Percentiles rank a stretch among this genome's conserved stretches.
These are phyloP conservation scores for Raphanus raphanistrum DNA, from an alignment of 345 rosid genomes.

Conservation along the genomic window DNA sequence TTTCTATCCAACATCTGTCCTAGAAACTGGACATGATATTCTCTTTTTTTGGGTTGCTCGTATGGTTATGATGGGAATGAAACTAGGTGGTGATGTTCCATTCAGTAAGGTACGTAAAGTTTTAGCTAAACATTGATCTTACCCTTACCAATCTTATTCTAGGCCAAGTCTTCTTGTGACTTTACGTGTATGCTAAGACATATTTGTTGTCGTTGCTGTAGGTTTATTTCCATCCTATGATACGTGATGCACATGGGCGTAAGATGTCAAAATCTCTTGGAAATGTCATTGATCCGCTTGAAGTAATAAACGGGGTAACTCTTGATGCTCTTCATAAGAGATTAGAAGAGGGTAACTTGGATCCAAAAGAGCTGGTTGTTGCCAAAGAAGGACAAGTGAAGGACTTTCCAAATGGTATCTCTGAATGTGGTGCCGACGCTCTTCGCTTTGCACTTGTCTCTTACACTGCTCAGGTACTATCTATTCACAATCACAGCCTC, in stretches of 20 bases:
- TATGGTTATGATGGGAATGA: slow-evolving; percentile 90
- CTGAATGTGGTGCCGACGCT: slow-evolving; percentile 98
- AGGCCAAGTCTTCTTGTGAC: background rate
- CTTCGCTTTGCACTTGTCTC: slow-evolving; percentile 94
- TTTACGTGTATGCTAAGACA: background rate
- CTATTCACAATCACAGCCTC: background rate
- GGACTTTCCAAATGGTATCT: slow-evolving; percentile 86
- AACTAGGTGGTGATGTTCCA: slow-evolving; percentile 83
- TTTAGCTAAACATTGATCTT: background rate
- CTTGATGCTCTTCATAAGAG: slow-evolving; percentile 81
- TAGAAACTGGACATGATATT: slow-evolving; percentile 97
- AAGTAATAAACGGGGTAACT: slow-evolving; percentile 78
- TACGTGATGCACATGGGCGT: slow-evolving; percentile 96
- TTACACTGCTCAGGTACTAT: slow-evolving; percentile 87
- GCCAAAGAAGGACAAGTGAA: slow-evolving; percentile 81
- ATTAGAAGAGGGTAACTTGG: slow-evolving; percentile 83
- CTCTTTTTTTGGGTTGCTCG: slow-evolving; percentile 98
- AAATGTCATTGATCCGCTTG: slow-evolving; percentile 92
- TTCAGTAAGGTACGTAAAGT: slow-evolving; percentile 61
- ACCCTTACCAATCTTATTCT: background rate
- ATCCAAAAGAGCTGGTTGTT: slow-evolving; percentile 54
- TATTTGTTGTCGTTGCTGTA: slow-evolving; percentile 26
- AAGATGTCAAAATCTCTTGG: slow-evolving; percentile 96
- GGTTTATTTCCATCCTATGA: slow-evolving; percentile 96
- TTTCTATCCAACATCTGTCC: slow-evolving; percentile 90